Evolutionary conservation across 129 eudicot genomes (phyloP), one percentile per base, ranked within the genome.

Genomic region (Escallonia rubra): DNA sequence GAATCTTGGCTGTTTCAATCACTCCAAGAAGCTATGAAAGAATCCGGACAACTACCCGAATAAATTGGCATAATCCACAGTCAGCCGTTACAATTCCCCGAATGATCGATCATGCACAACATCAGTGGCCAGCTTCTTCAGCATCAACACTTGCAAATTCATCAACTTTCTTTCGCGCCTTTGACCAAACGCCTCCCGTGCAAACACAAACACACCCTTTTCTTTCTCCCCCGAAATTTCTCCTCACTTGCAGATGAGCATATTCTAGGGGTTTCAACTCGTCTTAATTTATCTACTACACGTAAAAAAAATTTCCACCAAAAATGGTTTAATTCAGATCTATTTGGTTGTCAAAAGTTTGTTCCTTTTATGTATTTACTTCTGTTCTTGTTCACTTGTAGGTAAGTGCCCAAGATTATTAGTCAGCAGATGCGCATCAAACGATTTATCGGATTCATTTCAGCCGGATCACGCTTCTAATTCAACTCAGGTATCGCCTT

Each of bases 381-480:
- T 34, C 0, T 8, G 4, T 42, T 64, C 3, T 46, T 53, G 10
- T 58, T 74, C 41, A 40, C 53, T 61, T 55, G 66, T 43, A 86
- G 92, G 77, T 65, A 43, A 55, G 66, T 57, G 73, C 34, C 82
- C 86, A 7, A 76, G 81, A 71, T 63, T 63, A 8, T 44, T 71
- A 3, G 45, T 82, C 63, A 65, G 74, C 56, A 77, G 79, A 64
- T 80, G 75, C 66, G 58, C 62, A 9, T 61, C 90, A 38, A 78
- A 75, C 42, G 67, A 68, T 69, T 41, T 66, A 41, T 61, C 79
- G 42, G 79, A 72, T 10, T 40, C 69, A 34, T 66, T 72, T 66
- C 69, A 70, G 51, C 58, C 69, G 49, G 80, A 74, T 51, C 61
- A 47, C 16, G 60, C 77, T 64, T 64, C 70, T n/a, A 47, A 66